Conservation (phyloP, 139 green algal species). For the Chlamydomonas incerta region DNA sequence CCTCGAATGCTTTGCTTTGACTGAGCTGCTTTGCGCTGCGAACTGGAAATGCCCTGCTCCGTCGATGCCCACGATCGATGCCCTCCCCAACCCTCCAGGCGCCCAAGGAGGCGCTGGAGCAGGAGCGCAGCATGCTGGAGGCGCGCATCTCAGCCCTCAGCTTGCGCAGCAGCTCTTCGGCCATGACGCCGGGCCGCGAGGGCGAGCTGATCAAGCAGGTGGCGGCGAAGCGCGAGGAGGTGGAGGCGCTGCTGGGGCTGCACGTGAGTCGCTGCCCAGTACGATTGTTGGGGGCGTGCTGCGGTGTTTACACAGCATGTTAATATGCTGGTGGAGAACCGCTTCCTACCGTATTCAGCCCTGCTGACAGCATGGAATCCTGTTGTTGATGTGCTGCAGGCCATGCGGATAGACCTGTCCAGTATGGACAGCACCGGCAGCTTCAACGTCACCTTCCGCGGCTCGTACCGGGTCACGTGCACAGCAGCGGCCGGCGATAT, state of each 20-base stretch:
- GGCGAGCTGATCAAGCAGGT: background rate
- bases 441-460: background rate
- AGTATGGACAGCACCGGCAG: background rate
- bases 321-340: too few species aligned
- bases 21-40: too few species aligned
- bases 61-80: too few species aligned
- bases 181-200: constrained; percentile 16
- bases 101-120: constrained; percentile 1
- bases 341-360: too few species aligned
- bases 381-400: too few species aligned
- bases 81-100: too few species aligned
- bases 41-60: too few species aligned
- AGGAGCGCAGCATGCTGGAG: constrained; percentile 15
- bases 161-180: background rate
- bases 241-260: constrained; percentile 43
- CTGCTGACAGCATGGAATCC: too few species aligned
- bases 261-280: too few species aligned
- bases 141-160: background rate
- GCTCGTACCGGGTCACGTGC: background rate
- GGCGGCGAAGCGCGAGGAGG: constrained; percentile 2
- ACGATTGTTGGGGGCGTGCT: too few species aligned
- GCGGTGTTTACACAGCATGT: too few species aligned
- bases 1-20: too few species aligned
- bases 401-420: constrained; percentile 1
- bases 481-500: background rate